Evolutionary conservation across 176 grass and related monocot species (phyloP).

Genomic region (Calamus simplicifolius): DNA sequence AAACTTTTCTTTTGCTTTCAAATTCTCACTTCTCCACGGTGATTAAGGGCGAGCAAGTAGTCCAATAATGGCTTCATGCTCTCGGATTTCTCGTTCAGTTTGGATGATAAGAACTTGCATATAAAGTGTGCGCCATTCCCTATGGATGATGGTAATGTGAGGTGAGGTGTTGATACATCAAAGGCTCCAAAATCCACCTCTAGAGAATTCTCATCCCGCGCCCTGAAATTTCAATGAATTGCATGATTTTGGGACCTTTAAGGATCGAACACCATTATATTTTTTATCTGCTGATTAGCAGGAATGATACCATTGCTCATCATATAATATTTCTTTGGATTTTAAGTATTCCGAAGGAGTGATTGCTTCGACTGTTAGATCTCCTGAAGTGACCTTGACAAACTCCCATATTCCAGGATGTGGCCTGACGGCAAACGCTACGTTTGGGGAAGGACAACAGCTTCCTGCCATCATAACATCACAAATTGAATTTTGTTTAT

Average conservation of each 20-base stretch:
- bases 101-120: constrained; percentile 71
- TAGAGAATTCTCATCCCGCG: constrained; percentile 66
- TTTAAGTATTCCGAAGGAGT: constrained; percentile 74
- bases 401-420: constrained; percentile 94
- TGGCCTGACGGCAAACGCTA: constrained; percentile 72
- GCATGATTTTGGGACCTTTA: too few relatives aligned
- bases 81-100: constrained; percentile 42
- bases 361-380: constrained; percentile 74
- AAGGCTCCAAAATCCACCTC: constrained; percentile 86
- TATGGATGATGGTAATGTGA: constrained; percentile 78
- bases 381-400: constrained; percentile 59
- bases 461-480: constrained; percentile 55
- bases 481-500: constrained; percentile 5
- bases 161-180: constrained; percentile 51
- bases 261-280: too few relatives aligned
- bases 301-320: constrained; percentile 62
- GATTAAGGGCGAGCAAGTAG: constrained; percentile 72
- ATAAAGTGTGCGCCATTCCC: constrained; percentile 77
- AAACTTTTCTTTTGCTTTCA: neutral
- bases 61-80: constrained; percentile 72
- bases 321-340: constrained; percentile 79
- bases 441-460: constrained; percentile 73
- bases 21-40: constrained; percentile 51
- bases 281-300: too few relatives aligned
- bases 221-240: constrained; percentile 38